Evolutionary conservation across 148 eudicot genomes (phyloP), one percentile per base, ranked within the genome.

Genomic region (Arbutus unedo): DNA sequence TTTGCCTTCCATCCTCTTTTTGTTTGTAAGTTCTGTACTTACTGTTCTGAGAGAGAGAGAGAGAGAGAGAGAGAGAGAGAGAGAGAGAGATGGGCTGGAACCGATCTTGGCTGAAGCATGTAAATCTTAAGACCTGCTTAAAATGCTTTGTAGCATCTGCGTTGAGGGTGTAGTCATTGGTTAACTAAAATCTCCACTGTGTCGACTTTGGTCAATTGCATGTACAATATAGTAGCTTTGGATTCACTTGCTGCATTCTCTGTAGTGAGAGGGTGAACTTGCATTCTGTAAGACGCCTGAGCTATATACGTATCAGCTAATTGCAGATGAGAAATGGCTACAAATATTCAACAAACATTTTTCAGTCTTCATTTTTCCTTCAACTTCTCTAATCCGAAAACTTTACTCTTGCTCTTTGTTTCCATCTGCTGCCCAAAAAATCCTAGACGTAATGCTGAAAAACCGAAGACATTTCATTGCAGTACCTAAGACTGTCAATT

Each of bases 351-450:
- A 31, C 38, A 2, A 21, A 4, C 57, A 49, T 21, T 21, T 13
- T 6, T 50, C 78, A 74, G 31, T 50, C 78, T 74, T 70, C 4
- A 25, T 75, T 75, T 75, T 51, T 75, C 41, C 41, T 75, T 75
- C 78, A 4, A 4, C 78, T 45, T 73, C 75, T 6, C 76, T 18
- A n/a, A 18, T 73, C 25, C 8, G 1, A 3, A 3, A 74, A 48
- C 23, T 47, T 74, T n/a, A 16, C 19, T n/a, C 77, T 8, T 3
- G 53, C 23, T 47, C 7, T 9, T n/a, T 25, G 7, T 23, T 45
- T 19, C 1, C 38, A 31, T 31, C 38, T 31, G 38, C 38, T 31
- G 38, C 38, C 38, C 38, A 31, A 31, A 31, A 31, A 31, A 31
- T 31, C 38, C 1, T 31, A 0, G 38, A 31, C 38, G 1, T 31